Evolutionary conservation across 2,329 filamentous ascomycete genomes (phyloP).

Genomic region (Delphinella strobiligena): DNA sequence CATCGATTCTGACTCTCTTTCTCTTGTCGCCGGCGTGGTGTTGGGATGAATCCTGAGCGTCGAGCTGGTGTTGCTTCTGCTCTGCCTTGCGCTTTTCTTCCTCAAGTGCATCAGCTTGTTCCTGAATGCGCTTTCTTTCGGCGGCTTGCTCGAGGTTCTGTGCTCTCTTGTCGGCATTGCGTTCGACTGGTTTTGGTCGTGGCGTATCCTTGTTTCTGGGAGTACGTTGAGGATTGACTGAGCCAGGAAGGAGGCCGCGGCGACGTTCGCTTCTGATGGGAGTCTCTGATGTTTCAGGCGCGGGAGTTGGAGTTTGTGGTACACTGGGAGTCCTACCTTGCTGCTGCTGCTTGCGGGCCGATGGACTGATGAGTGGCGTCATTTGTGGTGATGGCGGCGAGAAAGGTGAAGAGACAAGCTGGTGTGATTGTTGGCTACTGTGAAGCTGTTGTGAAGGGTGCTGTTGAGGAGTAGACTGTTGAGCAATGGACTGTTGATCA

Average conservation of each 20-base stretch:
- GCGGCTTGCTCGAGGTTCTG: conserved; percentile 1
- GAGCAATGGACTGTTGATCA: too few relatives aligned
- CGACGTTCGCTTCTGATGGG: conserved; percentile 1
- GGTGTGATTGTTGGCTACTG: too few relatives aligned
- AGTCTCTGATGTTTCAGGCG: background rate
- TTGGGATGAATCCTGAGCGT: background rate
- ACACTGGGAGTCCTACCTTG: background rate
- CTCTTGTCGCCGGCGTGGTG: conserved; percentile 9
- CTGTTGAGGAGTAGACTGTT: too few relatives aligned
- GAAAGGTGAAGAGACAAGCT: background rate
- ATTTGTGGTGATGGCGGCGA: background rate
- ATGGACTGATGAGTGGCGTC: background rate
- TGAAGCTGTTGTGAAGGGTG: too few relatives aligned
- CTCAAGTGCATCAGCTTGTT: conserved; percentile 5
- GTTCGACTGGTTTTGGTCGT: conserved; percentile 4
- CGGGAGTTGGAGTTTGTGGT: background rate
- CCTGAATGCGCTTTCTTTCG: conserved; percentile 7
- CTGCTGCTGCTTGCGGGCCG: background rate
- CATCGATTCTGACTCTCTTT: conserved; percentile 10
- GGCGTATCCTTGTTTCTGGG: conserved; percentile 2
- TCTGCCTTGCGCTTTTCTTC: conserved; percentile 1
- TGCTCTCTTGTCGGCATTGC: conserved; percentile 6
- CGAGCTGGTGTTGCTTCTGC: conserved; percentile 1
- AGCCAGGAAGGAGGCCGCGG: background rate
- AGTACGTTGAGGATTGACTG: background rate